Percentiles rank a stretch among this genome's conserved stretches.
Evolutionary conservation across 768 basidiomycete species (phyloP).

Genomic region (Hericium erinaceus): DNA sequence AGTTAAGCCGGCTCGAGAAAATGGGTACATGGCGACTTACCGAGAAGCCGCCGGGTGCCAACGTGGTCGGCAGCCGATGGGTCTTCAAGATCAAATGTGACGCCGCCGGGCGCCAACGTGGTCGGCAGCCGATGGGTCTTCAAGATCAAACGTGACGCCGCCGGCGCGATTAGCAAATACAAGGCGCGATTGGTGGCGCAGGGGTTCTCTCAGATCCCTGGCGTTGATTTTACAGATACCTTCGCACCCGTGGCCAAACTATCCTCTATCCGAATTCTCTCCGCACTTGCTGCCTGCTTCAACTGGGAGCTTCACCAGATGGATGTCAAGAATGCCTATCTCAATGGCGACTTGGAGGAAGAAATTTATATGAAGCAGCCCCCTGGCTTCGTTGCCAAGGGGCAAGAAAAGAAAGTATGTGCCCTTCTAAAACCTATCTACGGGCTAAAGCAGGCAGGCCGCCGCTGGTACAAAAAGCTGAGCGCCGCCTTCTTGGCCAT

Average conservation of each 20-base stretch:
- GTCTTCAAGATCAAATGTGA: too few species aligned
- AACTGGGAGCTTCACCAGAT: constrained; percentile 33
- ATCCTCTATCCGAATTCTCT: constrained; percentile 28
- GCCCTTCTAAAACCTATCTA: constrained; percentile 14
- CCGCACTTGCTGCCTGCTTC: constrained; percentile 24
- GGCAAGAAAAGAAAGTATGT: too few species aligned
- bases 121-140: constrained; percentile 20
- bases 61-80: too few species aligned
- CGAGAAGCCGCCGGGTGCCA: too few species aligned
- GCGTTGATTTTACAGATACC: constrained; percentile 32
- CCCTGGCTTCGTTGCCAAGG: too few species aligned
- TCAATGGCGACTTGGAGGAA: constrained; percentile 22
- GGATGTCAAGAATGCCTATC: too few species aligned
- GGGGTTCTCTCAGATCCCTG: constrained; percentile 32
- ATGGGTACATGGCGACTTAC: too few species aligned
- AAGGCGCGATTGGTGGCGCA: constrained; percentile 34
- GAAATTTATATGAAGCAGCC: too few species aligned
- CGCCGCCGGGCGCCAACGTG: too few species aligned
- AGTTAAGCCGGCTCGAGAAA: too few species aligned
- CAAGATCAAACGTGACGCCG: constrained; percentile 18
- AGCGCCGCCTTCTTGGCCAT: background rate
- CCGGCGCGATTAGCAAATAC: constrained; percentile 18
- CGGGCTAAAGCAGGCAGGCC: background rate
- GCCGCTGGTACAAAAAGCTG: background rate
- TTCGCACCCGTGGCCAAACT: too few species aligned